Evolutionary conservation across 2,329 filamentous ascomycete genomes (phyloP).

Genomic region (Magnaporthiopsis incrustans): DNA sequence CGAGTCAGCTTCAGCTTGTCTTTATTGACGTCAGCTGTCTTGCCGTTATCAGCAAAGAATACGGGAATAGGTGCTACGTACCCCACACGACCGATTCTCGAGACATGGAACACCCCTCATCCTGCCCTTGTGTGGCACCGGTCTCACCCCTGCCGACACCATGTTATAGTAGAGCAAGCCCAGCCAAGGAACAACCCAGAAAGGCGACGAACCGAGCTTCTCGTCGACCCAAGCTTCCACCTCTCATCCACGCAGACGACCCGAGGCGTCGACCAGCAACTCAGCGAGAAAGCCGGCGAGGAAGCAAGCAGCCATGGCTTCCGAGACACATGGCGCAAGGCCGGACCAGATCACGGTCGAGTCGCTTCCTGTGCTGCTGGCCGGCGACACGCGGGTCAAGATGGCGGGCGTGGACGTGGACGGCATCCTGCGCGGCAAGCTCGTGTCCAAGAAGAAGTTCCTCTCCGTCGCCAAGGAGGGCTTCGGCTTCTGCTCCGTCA

Average conservation of each 20-base stretch:
- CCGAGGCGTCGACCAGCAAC: background rate
- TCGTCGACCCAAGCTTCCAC: background rate
- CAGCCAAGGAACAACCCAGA: background rate
- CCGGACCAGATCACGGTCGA: constrained; percentile 44
- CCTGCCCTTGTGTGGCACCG: background rate
- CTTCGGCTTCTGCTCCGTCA: constrained; percentile 89
- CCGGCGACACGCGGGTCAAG: constrained; percentile 71
- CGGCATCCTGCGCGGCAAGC: constrained; percentile 78
- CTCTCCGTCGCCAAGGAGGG: constrained; percentile 70
- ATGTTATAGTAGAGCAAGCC: background rate
- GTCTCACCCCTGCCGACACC: background rate
- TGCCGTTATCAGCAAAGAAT: background rate
- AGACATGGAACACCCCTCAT: background rate
- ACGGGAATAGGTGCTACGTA: background rate
- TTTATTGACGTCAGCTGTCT: background rate
- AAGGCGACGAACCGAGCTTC: background rate
- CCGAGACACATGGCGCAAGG: background rate
- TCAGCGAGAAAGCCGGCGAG: background rate
- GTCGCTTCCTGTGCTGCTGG: constrained; percentile 57
- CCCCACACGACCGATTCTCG: background rate
- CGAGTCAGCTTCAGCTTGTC: background rate
- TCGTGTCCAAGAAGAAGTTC: constrained; percentile 91
- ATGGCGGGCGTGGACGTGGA: constrained; percentile 83
- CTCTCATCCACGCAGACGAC: background rate
- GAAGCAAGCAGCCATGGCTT: background rate